These are phyloP conservation scores for Canariomyces notabilis DNA, from an alignment of 2,329 filamentous ascomycete species.

Conservation along the genomic window DNA sequence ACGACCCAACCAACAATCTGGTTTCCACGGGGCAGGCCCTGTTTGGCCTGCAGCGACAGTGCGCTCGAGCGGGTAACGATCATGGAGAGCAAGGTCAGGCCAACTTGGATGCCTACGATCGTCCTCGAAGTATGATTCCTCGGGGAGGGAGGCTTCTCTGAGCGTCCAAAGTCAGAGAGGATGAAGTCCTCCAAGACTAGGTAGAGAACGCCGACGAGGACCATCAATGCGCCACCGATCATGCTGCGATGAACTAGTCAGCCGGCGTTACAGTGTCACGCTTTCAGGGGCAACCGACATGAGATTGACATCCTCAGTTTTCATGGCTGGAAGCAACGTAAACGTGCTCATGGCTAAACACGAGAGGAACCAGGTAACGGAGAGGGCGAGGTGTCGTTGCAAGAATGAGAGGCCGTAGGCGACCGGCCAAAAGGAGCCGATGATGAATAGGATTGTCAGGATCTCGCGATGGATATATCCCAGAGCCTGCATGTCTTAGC, in stretches of 20 bases:
- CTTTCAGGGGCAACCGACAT: constrained; percentile 52
- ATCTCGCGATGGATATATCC: constrained; percentile 90
- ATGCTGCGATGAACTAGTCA: constrained; percentile 45
- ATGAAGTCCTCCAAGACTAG: constrained; percentile 69
- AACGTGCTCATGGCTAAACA: constrained; percentile 85
- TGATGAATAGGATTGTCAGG: constrained; percentile 71
- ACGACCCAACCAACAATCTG: constrained; percentile 75
- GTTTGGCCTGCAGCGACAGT: constrained; percentile 77
- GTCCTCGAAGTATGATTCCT: constrained; percentile 48
- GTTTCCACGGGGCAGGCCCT: constrained; percentile 80
- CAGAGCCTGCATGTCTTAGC: constrained; percentile 58
- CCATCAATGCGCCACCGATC: constrained; percentile 73
- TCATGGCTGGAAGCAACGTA: constrained; percentile 81
- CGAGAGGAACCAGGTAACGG: constrained; percentile 66
- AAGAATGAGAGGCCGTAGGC: constrained; percentile 71
- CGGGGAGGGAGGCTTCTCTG: constrained; percentile 22
- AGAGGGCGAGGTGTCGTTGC: constrained; percentile 57
- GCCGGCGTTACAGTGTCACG: constrained; percentile 5
- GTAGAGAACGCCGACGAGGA: constrained; percentile 68
- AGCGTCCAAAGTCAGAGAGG: constrained; percentile 40
- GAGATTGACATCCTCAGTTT: constrained; percentile 68
- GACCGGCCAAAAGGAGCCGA: constrained; percentile 73
- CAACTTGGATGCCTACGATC: constrained; percentile 67
- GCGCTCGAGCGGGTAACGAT: constrained; percentile 81
- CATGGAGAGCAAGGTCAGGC: constrained; percentile 75